Conservation (phyloP, 306 rosid species). For the Dalbergia oliveri region DNA sequence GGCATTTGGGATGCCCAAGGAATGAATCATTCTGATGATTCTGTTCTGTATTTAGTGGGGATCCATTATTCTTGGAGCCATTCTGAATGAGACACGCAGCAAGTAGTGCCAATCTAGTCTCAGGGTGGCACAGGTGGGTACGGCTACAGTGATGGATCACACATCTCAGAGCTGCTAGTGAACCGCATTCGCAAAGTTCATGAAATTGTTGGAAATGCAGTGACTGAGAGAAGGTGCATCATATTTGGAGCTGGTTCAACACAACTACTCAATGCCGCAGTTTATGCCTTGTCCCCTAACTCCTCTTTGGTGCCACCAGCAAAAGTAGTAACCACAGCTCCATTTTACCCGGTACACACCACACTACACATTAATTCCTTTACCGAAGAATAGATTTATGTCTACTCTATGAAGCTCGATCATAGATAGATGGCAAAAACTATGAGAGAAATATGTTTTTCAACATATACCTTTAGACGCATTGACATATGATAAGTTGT, state of each 20-base stretch:
- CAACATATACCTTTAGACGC: too few species aligned
- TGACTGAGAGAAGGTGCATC: constrained; percentile 49
- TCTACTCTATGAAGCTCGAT: too few species aligned
- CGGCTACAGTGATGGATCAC: constrained; percentile 18
- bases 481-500: too few species aligned
- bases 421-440: too few species aligned
- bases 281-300: constrained; percentile 48
- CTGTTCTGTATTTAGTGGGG: constrained; percentile 43
- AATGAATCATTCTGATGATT: too few species aligned
- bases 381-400: neutral
- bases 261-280: constrained; percentile 59
- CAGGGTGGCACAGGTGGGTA: constrained; percentile 55
- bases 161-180: constrained; percentile 47
- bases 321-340: constrained; percentile 43
- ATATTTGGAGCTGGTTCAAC: constrained; percentile 59
- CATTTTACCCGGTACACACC: constrained; percentile 20
- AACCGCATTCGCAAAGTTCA: constrained; percentile 41
- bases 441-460: too few species aligned
- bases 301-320: constrained; percentile 26
- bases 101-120: constrained; percentile 50
- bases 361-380: neutral
- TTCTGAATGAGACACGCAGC: constrained; percentile 54
- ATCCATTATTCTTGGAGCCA: constrained; percentile 63
- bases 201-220: constrained; percentile 53
- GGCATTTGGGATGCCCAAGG: too few species aligned